Evolutionary conservation across 2,329 filamentous ascomycete species (phyloP).

Genomic region (Pseudogymnoascus sp.): DNA sequence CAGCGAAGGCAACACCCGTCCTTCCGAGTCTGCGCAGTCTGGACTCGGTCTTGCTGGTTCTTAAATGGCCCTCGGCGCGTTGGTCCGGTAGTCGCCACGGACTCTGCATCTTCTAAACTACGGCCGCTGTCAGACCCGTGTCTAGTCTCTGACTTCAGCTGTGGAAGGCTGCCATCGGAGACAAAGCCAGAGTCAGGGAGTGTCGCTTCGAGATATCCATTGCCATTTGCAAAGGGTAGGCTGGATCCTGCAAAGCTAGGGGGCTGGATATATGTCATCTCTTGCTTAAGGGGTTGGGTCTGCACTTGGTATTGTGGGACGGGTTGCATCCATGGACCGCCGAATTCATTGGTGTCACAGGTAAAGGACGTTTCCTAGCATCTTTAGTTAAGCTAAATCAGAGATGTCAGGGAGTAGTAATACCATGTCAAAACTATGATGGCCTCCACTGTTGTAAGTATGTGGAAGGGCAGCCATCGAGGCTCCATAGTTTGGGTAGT

Average conservation of each 20-base stretch:
- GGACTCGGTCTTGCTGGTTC: constrained; percentile 40
- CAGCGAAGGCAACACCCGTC: constrained; percentile 53
- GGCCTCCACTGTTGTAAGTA: not conserved
- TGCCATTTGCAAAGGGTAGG: not conserved
- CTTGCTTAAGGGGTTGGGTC: not conserved
- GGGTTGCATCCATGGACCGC: not conserved
- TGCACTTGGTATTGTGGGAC: not conserved
- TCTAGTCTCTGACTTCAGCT: not conserved
- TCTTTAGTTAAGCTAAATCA: not conserved
- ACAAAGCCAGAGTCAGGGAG: not conserved
- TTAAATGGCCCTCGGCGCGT: constrained; percentile 43
- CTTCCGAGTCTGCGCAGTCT: constrained; percentile 48
- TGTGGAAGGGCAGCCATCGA: not conserved
- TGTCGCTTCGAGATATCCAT: not conserved
- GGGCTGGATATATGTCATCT: not conserved
- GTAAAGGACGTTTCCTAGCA: not conserved
- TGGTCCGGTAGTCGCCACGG: not conserved
- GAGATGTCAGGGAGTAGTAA: not conserved
- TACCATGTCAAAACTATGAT: not conserved
- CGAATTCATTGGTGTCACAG: not conserved
- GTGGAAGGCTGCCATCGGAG: not conserved
- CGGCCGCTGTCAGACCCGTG: not conserved
- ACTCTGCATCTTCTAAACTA: not conserved
- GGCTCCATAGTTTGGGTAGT: not conserved
- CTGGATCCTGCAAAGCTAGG: not conserved